Conservation (phyloP, 176 grass and related monocot genomes). For the Canna indica region DNA sequence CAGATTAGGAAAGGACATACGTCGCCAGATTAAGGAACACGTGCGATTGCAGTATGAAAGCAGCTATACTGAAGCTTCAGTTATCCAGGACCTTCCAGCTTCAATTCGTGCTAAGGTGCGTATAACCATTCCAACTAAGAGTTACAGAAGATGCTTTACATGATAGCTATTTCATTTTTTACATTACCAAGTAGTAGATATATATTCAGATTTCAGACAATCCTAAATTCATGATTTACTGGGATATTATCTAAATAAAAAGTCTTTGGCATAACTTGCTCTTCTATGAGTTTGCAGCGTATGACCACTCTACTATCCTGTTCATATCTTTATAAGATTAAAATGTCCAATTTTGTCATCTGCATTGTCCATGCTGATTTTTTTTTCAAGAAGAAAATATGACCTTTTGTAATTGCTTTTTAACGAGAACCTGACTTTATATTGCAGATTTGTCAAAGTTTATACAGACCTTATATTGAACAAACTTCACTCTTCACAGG, state of each 20-base stretch:
- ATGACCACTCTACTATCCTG: neutral
- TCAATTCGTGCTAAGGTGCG: slow-evolving; percentile 81
- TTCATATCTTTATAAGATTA: neutral
- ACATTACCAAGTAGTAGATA: neutral
- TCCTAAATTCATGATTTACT: neutral
- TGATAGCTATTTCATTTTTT: neutral
- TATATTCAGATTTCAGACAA: neutral
- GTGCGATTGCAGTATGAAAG: slow-evolving; percentile 89
- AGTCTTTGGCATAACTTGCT: neutral
- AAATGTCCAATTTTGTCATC: neutral
- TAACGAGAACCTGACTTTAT: neutral
- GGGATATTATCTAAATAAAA: neutral
- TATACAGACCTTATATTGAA: slow-evolving; percentile 74
- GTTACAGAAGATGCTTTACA: neutral
- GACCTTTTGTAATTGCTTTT: slow-evolving; percentile 10
- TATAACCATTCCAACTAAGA: no score
- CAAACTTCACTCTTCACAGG: slow-evolving; percentile 65
- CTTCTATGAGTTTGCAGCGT: neutral
- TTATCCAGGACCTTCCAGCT: slow-evolving; percentile 83
- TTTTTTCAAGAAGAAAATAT: neutral
- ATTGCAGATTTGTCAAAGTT: slow-evolving; percentile 77
- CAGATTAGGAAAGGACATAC: slow-evolving; percentile 69
- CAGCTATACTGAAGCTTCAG: slow-evolving; percentile 78
- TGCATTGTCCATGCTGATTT: neutral
- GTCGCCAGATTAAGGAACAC: slow-evolving; percentile 83